Base-by-base conservation (phyloP, 768 basidiomycete species). In the Suillus paluster region DNA sequence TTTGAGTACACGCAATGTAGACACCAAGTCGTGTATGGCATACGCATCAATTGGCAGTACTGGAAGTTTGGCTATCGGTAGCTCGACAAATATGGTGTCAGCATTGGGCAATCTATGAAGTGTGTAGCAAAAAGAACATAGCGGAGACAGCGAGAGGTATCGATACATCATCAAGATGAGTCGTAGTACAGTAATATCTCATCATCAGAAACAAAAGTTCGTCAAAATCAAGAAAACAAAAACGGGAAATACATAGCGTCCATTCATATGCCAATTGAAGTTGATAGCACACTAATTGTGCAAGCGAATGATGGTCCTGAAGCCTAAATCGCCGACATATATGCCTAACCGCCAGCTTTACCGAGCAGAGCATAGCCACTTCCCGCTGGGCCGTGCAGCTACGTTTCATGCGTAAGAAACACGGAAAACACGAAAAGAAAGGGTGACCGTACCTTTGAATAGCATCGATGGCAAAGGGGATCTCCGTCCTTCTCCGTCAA, bases 351-450 rank as follows among this genome's bases (percentile, higher is more conserved):
- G 33, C 83, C 83, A 0, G 79, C 75, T 63, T 81, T 83, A 33
- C 85, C 84, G 3, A 89, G 73, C 38, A 92, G 71, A n/a, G 90
- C 91, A 71, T 92, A 92, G 25, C 91, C 91, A 61, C 77, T 81
- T 23, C 91, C 91, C 69, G 85, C 84, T 0, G 91, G 91, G 5
- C 91, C 91, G 67, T 91, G 83, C 62, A 86, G 75, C 91, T 93
- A 64, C 7, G 12, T 42, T 15, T 61, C 27, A 57, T 8, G 30
- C 42, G 27, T 42, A 8, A n/a, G 33, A 21, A 44, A 49, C 39
- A 11, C 3, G n/a, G 66, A n/a, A 65, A 34, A 58, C 3, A 34
- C n/a, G 21, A 44, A 61, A 17, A 14, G 38, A 25, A 0, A 10
- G 38, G 14, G 2, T 56, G 38, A 33, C 21, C 67, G 55, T 38